Percentiles rank a stretch among this genome's conserved stretches.
Evolutionary conservation across 169 alveolate genomes (phyloP).

Genomic region (Cardiosporidium cionae): DNA sequence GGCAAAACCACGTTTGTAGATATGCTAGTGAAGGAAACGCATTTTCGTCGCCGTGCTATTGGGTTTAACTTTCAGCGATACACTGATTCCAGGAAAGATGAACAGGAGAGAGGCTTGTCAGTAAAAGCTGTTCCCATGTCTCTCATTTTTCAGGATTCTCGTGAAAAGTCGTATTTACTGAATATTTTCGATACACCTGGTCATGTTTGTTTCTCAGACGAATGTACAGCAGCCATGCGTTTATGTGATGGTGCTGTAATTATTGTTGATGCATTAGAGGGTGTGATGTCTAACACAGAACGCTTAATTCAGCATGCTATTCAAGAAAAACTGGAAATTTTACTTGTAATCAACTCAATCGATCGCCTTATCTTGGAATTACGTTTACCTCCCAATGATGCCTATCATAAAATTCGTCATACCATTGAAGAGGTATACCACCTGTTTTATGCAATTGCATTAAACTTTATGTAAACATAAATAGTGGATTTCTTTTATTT

Average conservation of each 20-base stretch:
- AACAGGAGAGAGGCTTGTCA: constrained; percentile 89
- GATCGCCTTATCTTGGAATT: constrained; percentile 94
- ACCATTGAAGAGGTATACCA: constrained; percentile 57
- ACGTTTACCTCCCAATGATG: constrained; percentile 96
- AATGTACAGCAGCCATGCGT: constrained; percentile 86
- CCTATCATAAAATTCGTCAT: constrained; percentile 86
- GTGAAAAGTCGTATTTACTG: constrained; percentile 60
- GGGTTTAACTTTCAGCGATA: constrained; percentile 48
- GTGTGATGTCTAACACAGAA: constrained; percentile 86
- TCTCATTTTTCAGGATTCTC: constrained; percentile 76
- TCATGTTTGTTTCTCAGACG: constrained; percentile 95
- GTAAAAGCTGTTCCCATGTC: constrained; percentile 95
- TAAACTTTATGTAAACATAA: no score
- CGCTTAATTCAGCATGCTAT: constrained; percentile 68
- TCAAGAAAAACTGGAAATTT: constrained; percentile 48
- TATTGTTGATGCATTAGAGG: constrained; percentile 92
- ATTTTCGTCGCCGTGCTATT: constrained; percentile 24
- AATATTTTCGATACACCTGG: constrained; percentile 47
- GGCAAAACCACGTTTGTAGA: constrained; percentile 97
- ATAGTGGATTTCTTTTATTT: not conserved
- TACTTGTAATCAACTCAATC: constrained; percentile 83
- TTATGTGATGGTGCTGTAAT: constrained; percentile 92
- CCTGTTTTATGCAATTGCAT: no score
- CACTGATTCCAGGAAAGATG: constrained; percentile 95
- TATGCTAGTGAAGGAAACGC: constrained; percentile 86